Percentiles rank a stretch among this genome's conserved stretches.
Conservation (phyloP, 805 yeast species). For the Priceomyces haplophilus region DNA sequence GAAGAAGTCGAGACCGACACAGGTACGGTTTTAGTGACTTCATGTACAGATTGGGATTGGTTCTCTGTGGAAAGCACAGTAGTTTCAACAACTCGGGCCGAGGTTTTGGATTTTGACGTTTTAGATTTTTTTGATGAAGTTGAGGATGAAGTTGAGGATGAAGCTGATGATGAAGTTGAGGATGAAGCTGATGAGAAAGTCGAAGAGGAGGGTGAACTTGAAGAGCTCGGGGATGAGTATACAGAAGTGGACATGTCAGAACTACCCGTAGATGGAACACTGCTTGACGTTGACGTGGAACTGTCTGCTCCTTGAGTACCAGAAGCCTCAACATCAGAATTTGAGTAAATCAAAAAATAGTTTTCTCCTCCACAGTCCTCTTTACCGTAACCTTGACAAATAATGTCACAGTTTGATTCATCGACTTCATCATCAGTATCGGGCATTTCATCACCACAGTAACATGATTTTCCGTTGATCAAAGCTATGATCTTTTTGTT, state of each 20-base stretch:
- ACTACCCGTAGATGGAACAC: background rate
- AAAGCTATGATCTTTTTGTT: constrained; percentile 38
- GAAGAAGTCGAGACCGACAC: constrained; percentile 12
- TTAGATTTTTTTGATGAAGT: background rate
- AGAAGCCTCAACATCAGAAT: constrained; percentile 18
- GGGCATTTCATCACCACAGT: constrained; percentile 37
- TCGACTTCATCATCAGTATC: constrained; percentile 25
- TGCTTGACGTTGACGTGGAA: background rate
- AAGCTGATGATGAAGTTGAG: background rate
- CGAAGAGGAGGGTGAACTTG: constrained; percentile 3
- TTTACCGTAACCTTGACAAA: constrained; percentile 35
- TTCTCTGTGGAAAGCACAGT: constrained; percentile 20
- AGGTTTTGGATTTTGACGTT: constrained; percentile 3
- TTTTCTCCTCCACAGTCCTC: constrained; percentile 40
- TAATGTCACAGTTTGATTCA: constrained; percentile 26
- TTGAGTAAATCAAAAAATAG: constrained; percentile 31
- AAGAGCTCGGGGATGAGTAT: no score
- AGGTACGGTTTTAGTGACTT: constrained; percentile 9
- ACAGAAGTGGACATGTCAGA: no score
- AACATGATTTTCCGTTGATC: constrained; percentile 35
- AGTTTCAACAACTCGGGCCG: constrained; percentile 6
- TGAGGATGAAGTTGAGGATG: constrained; percentile 10
- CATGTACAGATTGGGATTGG: constrained; percentile 1
- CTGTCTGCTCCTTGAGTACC: background rate
- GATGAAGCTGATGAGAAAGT: background rate